Conservation (phyloP, 768 basidiomycete species). For the Porpolomopsis calyptriformis region DNA sequence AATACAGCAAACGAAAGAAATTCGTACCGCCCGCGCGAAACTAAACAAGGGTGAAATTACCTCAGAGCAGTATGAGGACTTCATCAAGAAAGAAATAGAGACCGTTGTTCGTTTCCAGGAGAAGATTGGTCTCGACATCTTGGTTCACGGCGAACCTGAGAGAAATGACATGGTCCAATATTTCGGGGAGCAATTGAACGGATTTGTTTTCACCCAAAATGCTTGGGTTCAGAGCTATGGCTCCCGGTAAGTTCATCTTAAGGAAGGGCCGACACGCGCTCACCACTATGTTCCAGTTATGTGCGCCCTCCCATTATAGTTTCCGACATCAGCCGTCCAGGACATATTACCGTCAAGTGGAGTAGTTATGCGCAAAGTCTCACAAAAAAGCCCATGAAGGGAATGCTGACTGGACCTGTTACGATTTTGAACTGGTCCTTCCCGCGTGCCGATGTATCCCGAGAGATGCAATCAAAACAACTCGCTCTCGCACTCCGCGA, state of each 20-base stretch:
- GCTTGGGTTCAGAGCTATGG: slow-evolving; percentile 99
- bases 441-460: slow-evolving; percentile 96
- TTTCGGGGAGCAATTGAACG: slow-evolving; percentile 91
- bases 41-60: slow-evolving; percentile 86
- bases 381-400: slow-evolving; percentile 94
- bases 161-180: slow-evolving; percentile 99
- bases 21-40: slow-evolving; percentile 93
- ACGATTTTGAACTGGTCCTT: slow-evolving; percentile 99
- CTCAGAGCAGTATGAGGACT: slow-evolving; percentile 81
- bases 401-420: slow-evolving; percentile 97
- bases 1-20: slow-evolving; percentile 91
- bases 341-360: slow-evolving; percentile 95
- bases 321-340: slow-evolving; percentile 89
- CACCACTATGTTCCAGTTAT: slow-evolving; percentile 41
- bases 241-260: slow-evolving; percentile 56
- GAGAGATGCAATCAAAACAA: slow-evolving; percentile 96
- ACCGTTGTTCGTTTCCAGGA: slow-evolving; percentile 94
- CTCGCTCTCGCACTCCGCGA: slow-evolving; percentile 96
- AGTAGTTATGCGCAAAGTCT: slow-evolving; percentile 92
- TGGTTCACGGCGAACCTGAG: slow-evolving; percentile 98
- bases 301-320: slow-evolving; percentile 98
- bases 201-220: slow-evolving; percentile 97
- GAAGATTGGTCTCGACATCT: slow-evolving; percentile 87
- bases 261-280: neutral
- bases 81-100: slow-evolving; percentile 98